Conservation (phyloP, 192 early-diverging fungal species). For the Pilaira anomala region DNA sequence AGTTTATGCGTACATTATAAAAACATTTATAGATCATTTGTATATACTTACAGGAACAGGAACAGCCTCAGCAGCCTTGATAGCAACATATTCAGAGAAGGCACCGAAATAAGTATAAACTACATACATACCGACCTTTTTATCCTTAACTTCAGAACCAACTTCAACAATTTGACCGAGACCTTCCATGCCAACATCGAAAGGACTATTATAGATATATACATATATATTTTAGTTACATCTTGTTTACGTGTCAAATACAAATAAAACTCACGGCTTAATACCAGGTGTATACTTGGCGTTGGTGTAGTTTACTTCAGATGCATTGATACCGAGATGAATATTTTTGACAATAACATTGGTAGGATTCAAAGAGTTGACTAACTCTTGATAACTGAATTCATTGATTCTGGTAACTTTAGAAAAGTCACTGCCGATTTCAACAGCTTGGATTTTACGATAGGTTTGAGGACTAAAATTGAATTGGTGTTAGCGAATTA, state of each 20-base stretch:
- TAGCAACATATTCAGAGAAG: conserved; percentile 49
- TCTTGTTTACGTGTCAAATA: background rate
- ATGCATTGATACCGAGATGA: conserved; percentile 56
- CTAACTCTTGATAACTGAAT: conserved; percentile 15
- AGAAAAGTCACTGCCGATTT: conserved; percentile 30
- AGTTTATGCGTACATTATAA: background rate
- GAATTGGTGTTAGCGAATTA: background rate
- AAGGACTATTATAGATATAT: no score
- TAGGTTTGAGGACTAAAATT: conserved; percentile 12
- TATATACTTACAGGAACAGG: conserved; percentile 33
- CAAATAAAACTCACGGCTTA: conserved; percentile 43
- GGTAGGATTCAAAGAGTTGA: conserved; percentile 23
- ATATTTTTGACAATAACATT: conserved; percentile 41
- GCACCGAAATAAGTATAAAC: conserved; percentile 46
- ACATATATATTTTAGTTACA: background rate
- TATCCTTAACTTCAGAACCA: conserved; percentile 30
- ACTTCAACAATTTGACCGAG: conserved; percentile 52
- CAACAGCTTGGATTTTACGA: conserved; percentile 33
- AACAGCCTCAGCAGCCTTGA: conserved; percentile 24
- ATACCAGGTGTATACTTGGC: conserved; percentile 50
- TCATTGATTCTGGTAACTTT: conserved; percentile 23
- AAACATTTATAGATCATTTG: background rate
- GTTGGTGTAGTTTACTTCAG: conserved; percentile 55
- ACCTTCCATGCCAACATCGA: conserved; percentile 57
- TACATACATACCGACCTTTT: conserved; percentile 34